phyloP scores from a whole-genome alignment of 176 grass and related monocot genomes.

The Raddia guianensis region DNA sequence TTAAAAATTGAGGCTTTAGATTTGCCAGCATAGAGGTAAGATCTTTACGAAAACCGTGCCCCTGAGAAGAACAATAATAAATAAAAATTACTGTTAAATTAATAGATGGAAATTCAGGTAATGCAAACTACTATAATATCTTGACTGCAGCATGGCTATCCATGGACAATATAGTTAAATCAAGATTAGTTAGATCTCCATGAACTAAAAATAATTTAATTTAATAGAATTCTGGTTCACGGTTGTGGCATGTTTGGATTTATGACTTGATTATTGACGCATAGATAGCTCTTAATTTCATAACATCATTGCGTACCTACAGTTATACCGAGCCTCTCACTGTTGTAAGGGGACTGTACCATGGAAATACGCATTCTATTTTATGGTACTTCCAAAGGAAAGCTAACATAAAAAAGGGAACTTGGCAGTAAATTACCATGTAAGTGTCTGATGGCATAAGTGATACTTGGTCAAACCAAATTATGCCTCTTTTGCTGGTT shows the following conservation, averaged over 20 bases:
- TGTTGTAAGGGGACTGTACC: slow-evolving; percentile 24
- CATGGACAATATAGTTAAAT: slow-evolving; percentile 2
- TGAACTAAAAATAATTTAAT: slow-evolving; percentile 20
- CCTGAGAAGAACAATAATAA: slow-evolving; percentile 51
- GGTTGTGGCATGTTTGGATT: slow-evolving; percentile 18
- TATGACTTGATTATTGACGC: background rate
- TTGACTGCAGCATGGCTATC: background rate
- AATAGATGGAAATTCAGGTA: slow-evolving; percentile 1
- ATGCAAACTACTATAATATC: slow-evolving; percentile 24
- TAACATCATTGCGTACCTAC: background rate
- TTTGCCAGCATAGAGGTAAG: slow-evolving; percentile 76
- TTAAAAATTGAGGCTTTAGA: slow-evolving; percentile 82
- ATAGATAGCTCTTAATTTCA: slow-evolving; percentile 3
- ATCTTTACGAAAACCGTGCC: slow-evolving; percentile 82
- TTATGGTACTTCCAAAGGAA: slow-evolving; percentile 17
- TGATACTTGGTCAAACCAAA: slow-evolving; percentile 99
- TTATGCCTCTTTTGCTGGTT: slow-evolving; percentile 61
- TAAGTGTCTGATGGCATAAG: slow-evolving; percentile 86
- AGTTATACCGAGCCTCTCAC: background rate
- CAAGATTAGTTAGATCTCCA: background rate
- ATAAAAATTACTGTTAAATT: slow-evolving; percentile 16
- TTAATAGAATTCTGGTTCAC: slow-evolving; percentile 27
- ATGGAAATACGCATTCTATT: background rate
- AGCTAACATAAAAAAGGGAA: background rate
- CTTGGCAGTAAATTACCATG: slow-evolving; percentile 52